Evolutionary conservation across 2,329 filamentous ascomycete species (phyloP), one percentile per base, ranked within the genome.

Genomic region (Verticillium tricorpus): DNA sequence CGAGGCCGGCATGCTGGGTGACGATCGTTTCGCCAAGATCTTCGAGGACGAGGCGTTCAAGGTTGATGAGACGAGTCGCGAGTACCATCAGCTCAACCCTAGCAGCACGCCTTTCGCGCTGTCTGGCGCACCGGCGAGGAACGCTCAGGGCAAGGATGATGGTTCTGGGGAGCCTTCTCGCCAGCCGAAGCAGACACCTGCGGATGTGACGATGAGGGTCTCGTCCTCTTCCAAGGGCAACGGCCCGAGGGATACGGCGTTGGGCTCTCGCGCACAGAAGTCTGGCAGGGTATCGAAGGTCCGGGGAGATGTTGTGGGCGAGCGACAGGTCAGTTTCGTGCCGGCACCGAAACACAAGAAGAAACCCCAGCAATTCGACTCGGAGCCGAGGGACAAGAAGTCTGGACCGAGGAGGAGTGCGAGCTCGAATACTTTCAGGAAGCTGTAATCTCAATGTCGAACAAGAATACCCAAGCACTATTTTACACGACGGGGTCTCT

Each of bases 11-110:
- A 77, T 96, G 39, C 85, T 99, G 60, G 86, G 86, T 63, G 95
- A 99, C 74, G 83, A 88, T 58, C 93, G 95, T 80, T 98, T 99
- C 83, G 85, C 85, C 67, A 87, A 88, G 68, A 78, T 99, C 64
- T 99, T 98, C 78, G 89, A 97, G 72, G 92, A 98, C 73, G 90
- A 93, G 69, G 93, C 96, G 62, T 98, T 97, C 75, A 86, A 86
- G 69, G 91, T 99, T 63, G 94, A 99, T 74, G 95, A 99, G 77
- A 89, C 80, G 45, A 96, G 89, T 66, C 84, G 87, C 69, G 94
- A 98, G 74, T 99, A 96, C 80, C 86, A 88, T 63, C 84, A 89
- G 56, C 87, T 96, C 76, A 99, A 99, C 73, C 92, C 95, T 5
- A 96, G 92, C 75, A 95, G 92, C 5, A 59, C 65, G 65, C 64